Evolutionary conservation across 495 filamentous ascomycete genomes (phyloP), one percentile per base, ranked within the genome.

Genomic region (Xylaria sp.): DNA sequence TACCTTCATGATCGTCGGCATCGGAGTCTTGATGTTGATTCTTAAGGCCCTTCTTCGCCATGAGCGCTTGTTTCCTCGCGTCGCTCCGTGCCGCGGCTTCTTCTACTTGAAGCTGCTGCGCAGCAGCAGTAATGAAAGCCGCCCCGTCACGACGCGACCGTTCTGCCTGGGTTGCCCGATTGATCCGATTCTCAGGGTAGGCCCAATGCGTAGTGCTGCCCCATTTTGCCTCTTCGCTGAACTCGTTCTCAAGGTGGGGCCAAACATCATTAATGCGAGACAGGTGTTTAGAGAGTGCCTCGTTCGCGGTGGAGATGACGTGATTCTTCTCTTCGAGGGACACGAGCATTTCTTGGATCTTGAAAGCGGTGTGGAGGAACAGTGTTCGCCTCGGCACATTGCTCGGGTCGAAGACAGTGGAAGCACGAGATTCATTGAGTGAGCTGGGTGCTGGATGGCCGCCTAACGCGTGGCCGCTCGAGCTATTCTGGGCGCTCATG

Each of bases 301-400:
- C 93, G 72, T 93, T 93, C 53, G 97, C 95, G 5, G 94, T 95
- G 4, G 91, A 90, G 50, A 98, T 91, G 64, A 98, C 94, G 72
- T 97, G 95, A 71, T 97, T 97, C 81, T 99, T 99, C 81, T 99
- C 96, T 74, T 98, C 97, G 41, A 97, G 83, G 0, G 93, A 93
- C 68, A 91, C 87, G 72, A 97, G 88, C 81, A 98, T 90, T 70
- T 95, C 91, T 52, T 88, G 85, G 46, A 95, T 88, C 73, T 88
- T 86, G 59, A 78, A 80, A 7, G 83, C 83, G 35, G 81, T 83
- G 59, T 87, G 84, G 70, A 82, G 87, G 78, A 95, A 94, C 21
- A 93, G 83, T 71, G 88, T 83, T 46, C 92, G 88, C 57, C 90
- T 91, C 63, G 84, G 83, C 41, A 88, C 70, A 71, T 87, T 88